Base-by-base conservation (phyloP, 352 stramenopile genomes). In the Globisporangium viniferum region DNA sequence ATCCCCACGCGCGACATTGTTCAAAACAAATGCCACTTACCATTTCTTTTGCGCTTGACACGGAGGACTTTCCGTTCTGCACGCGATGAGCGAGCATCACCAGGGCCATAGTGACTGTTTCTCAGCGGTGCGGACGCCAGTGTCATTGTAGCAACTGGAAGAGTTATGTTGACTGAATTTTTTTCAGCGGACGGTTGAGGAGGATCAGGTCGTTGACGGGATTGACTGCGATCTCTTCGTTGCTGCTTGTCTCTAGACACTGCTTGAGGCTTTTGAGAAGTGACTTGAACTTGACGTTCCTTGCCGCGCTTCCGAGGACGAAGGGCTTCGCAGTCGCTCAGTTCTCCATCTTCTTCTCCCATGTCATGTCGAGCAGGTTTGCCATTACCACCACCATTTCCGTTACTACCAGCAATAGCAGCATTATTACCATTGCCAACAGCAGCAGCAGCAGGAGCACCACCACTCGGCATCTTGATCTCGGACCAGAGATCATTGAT, bases 401-500 rank as follows among this genome's bases (percentile, higher is more conserved):
- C 36, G 36, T 44, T 44, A 44, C 36, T 68, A 20, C 72, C 59
- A 61, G 15, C 35, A 41, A 54, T 22, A 15, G 73, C 69, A 31
- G 31, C 31, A 22, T 20, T 9, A 31, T 72, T 71, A 18, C 71
- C 62, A 60, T 59, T 46, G 29, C 55, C 24, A 12, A 20, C 15
- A 15, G 53, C 27, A n/a, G 14, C 14, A 39, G 24, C 27, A 22
- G 55, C 29, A 18, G 27, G 27, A 18, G 54, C 14, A n/a, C 12
- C 27, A 39, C 24, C 54, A 59, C 41, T 58, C 18, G 55, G 62
- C 53, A 61, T 73, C 36, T 79, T 74, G n/a, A 90, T 74, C 56
- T 83, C 53, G 14, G 54, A 33, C 86, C 83, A 93, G 5, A 93
- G 70, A 18, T 93, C 83, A 35, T 94, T 73, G 27, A 91, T 66